Evolutionary conservation across 352 stramenopile genomes (phyloP), one percentile per base, ranked within the genome.

Genomic region (Pythium chondricola): DNA sequence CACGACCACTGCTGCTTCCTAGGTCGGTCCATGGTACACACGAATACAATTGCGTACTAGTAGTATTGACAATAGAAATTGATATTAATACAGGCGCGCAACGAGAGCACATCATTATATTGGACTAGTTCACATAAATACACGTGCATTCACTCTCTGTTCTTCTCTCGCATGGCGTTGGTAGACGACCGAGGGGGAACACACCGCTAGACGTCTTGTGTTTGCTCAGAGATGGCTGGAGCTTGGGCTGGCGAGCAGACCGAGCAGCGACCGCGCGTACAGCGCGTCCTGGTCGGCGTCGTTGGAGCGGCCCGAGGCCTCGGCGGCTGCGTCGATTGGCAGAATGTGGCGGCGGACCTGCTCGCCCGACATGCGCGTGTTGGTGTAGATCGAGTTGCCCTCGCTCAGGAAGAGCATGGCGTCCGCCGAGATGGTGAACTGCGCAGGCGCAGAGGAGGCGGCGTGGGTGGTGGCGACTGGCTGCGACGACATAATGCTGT

Each of bases 311-410:
- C 79, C 72, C 8, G 43, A 56, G 20, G 48, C 40, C 52, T 84
- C 72, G 8, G 61, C 69, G 4, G 29, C 32, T 16, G 18, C 20
- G 53, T 84, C 45, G 20, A 65, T 74, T 21, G 69, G 65, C 43
- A 84, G 60, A 55, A 67, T 61, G 36, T 74, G 64, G 38, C 53
- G 58, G 43, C 48, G 65, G 33, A 67, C 59, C 43, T 81, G 61
- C 61, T 84, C 69, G 52, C 69, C 69, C 25, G 69, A 82, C 45
- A 82, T 66, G 45, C 72, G 67, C 52, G 65, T 74, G 45, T 56
- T 65, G 22, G 74, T 64, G 60, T 84, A 79, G 58, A 79, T 81
- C 39, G 67, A 79, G 60, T 51, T 57, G 37, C 48, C 48, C 17
- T 48, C 39, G 27, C n/a, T 36, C 14, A 56, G 48, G 48, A 56